Conservation (phyloP, 179 eudicot genomes). For the Patellifolia procumbens region DNA sequence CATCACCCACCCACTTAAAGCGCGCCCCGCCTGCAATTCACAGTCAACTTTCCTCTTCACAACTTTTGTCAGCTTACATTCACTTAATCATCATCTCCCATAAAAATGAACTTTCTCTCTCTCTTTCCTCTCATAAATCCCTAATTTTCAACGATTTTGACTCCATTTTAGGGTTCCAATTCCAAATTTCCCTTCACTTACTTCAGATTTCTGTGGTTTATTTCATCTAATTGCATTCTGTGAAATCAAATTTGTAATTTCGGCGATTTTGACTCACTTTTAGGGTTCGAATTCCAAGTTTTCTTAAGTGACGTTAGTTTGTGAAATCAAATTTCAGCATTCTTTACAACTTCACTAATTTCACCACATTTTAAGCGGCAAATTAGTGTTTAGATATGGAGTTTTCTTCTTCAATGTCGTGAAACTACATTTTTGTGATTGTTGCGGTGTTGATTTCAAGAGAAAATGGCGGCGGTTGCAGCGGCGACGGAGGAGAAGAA, state of each 20-base stretch:
- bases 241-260: background rate
- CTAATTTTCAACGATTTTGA: background rate
- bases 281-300: too few species aligned
- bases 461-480: slow-evolving; percentile 25
- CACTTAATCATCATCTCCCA: background rate
- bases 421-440: background rate
- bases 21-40: slow-evolving; percentile 18
- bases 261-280: background rate
- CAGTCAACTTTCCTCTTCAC: slow-evolving; percentile 18
- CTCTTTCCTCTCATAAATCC: background rate
- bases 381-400: slow-evolving; percentile 6
- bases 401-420: background rate
- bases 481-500: slow-evolving; percentile 29
- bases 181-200: background rate
- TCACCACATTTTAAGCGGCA: background rate
- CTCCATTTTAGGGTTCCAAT: background rate
- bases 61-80: slow-evolving; percentile 13
- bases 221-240: too few species aligned
- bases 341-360: background rate
- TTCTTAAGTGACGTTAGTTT: too few species aligned
- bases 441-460: background rate
- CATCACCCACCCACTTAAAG: background rate
- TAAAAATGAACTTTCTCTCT: background rate
- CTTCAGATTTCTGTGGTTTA: background rate
- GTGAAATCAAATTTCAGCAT: background rate